Base-by-base conservation (phyloP, 2,329 filamentous ascomycete species). In the Botrytis deweyae region DNA sequence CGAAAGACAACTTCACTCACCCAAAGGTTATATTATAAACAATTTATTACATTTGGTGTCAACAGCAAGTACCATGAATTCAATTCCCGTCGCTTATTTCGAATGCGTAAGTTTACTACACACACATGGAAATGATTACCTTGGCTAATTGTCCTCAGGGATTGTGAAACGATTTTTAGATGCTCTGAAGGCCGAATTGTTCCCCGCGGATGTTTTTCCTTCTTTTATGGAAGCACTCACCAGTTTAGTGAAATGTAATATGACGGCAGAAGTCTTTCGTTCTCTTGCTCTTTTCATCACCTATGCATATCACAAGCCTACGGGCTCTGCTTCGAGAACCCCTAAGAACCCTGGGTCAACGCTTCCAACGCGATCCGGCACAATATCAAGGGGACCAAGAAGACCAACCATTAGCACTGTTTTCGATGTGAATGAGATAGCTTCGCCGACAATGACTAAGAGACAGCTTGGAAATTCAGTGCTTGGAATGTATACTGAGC, bases 41-140 rank as follows among this genome's bases (percentile, higher is more conserved):
- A 99, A 81, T 98, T 98, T 79, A 86, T 92, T 75, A 92, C 91
- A 0, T 98, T 99, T 83, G 92, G 93, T 1, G 89, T 92, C n/a
- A 91, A 91, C 79, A 98, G 95, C 86, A 95, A 96, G 80, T 92
- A 97, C 80, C 93, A 94, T 80, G 91, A 93, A 74, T 98, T 98
- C 83, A 99, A 99, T 81, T 91, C 92, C 70, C 92, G 93, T 80
- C 89, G 96, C 65, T 84, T 99, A 75, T 89, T 93, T 74, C 89
- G 95, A 78, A 99, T 99, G 93, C 90, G 95, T 95, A 88, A 86
- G 92, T 83, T 18, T 25, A 29, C 52, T 59, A 36, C 1, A n/a
- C 29, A 25, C 59, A 40, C 25, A 7, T 20, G 6, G 3, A 16
- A 36, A 33, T 18, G 22, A 33, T 46, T 49, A 70, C 46, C 16